Evolutionary conservation across 1,284 basidiomycete genomes (phyloP), one percentile per base, ranked within the genome.

Genomic region (Lentinula novae-zelandiae): DNA sequence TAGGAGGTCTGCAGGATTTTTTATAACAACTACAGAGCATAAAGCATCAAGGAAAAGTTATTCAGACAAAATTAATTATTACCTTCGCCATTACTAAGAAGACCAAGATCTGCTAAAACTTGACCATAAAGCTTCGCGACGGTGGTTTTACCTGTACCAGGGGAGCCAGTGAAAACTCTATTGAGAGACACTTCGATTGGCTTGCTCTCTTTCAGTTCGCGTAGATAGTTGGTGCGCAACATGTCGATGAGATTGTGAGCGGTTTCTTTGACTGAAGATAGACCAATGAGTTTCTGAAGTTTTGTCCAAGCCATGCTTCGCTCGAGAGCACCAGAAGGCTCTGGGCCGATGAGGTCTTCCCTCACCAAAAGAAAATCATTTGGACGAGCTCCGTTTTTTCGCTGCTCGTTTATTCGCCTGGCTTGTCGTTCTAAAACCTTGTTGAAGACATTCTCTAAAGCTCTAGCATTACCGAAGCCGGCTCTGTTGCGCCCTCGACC

Each of bases 21-120:
- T 89, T 2, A 83, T 62, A 0, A 89, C 73, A 40, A 89, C 86
- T 89, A 58, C 12, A 53, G 27, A 20, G 20, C 60, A 20, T 36
- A 38, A 63, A 48, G 27, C 27, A 4, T 27, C 27, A 27, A 65
- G 6, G 2, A 31, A 40, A 27, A 38, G 64, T 20, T 40, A 36
- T 46, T 4, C 1, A 20, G n/a, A 20, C 36, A 7, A 42, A 12
- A 54, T 42, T 1, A 49, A 54, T 10, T 17, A n/a, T 31, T 64
- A 85, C 86, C 85, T 82, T 88, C 86, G 13, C 84, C 84, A 53
- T 85, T 86, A 67, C 83, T 86, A 20, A 88, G 68, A 46, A 89
- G 69, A 6, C 82, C 81, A 0, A 89, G 68, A 61, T 87, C 84
- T 0, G 78, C 77, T 3, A 89, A 70, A 58, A 88, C 82, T 61